These are phyloP conservation scores for Fusarium paranaense DNA, from an alignment of 2,329 filamentous ascomycete species.

Conservation along the genomic window DNA sequence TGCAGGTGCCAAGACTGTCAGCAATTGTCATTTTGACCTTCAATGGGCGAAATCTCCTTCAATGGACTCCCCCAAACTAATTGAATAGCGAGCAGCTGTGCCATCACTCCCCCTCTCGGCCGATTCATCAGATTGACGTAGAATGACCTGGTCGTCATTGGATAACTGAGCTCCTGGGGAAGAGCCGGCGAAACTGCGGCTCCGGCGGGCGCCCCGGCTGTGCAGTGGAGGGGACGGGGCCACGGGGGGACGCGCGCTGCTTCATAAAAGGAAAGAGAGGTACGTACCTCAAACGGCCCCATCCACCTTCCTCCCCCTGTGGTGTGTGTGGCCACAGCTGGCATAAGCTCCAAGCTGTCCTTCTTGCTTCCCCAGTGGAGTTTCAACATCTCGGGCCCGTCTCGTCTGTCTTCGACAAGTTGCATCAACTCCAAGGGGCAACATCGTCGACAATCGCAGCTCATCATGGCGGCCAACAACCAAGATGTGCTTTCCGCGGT, in stretches of 20 bases:
- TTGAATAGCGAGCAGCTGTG: background rate
- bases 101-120: background rate
- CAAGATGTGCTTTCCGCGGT: conserved; percentile 77
- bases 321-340: conserved; percentile 14
- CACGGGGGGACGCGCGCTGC: background rate
- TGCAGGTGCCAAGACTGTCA: background rate
- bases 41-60: background rate
- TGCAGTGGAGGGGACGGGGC: background rate
- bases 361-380: conserved; percentile 45
- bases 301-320: conserved; percentile 27
- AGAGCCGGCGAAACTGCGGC: conserved; percentile 40
- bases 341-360: conserved; percentile 61
- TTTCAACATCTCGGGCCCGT: conserved; percentile 41
- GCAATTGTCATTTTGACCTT: background rate
- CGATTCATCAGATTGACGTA: conserved; percentile 26
- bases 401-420: conserved; percentile 41
- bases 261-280: conserved; percentile 7
- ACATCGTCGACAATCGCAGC: conserved; percentile 49
- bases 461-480: conserved; percentile 58
- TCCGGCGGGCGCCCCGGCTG: background rate
- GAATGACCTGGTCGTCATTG: conserved; percentile 35
- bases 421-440: conserved; percentile 48
- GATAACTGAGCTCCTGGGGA: conserved; percentile 17
- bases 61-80: background rate
- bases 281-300: conserved; percentile 36